Evolutionary conservation across 352 stramenopile species (phyloP).

Genomic region (Globisporangium viniferum): DNA sequence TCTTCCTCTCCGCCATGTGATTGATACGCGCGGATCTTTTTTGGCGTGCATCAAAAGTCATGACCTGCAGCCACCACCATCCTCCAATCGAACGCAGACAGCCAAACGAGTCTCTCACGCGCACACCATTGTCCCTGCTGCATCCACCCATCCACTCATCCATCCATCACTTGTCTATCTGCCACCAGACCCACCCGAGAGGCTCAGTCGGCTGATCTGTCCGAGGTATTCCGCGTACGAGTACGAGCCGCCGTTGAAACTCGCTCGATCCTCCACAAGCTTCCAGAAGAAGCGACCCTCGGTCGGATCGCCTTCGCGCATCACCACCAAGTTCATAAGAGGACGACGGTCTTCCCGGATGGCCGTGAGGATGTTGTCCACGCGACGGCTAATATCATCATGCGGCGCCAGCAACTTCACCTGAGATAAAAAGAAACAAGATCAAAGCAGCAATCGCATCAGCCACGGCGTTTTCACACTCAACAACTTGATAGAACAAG

Average conservation of each 20-base stretch:
- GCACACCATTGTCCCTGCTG: background rate
- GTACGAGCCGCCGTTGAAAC: conserved; percentile 95
- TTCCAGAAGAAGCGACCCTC: conserved; percentile 97
- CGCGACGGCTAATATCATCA: conserved; percentile 78
- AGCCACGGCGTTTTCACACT: too few species aligned
- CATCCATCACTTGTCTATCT: conserved; percentile 46
- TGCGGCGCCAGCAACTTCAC: conserved; percentile 80
- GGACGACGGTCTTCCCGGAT: conserved; percentile 88
- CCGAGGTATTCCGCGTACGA: conserved; percentile 98
- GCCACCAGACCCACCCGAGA: conserved; percentile 35
- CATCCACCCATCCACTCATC: background rate
- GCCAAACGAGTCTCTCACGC: background rate
- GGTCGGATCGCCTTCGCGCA: conserved; percentile 93
- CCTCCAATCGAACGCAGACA: background rate
- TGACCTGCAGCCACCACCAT: background rate
- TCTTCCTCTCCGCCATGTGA: background rate
- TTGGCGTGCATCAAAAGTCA: background rate
- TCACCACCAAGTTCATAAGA: conserved; percentile 85
- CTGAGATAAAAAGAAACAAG: conserved; percentile 22
- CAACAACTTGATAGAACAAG: too few species aligned
- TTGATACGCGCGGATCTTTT: background rate
- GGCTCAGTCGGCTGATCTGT: conserved; percentile 79
- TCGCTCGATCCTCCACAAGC: conserved; percentile 97
- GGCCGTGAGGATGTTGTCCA: conserved; percentile 86
- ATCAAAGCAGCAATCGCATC: background rate